Conservation (phyloP, 495 filamentous ascomycete species). For the Rusavskia elegans region DNA sequence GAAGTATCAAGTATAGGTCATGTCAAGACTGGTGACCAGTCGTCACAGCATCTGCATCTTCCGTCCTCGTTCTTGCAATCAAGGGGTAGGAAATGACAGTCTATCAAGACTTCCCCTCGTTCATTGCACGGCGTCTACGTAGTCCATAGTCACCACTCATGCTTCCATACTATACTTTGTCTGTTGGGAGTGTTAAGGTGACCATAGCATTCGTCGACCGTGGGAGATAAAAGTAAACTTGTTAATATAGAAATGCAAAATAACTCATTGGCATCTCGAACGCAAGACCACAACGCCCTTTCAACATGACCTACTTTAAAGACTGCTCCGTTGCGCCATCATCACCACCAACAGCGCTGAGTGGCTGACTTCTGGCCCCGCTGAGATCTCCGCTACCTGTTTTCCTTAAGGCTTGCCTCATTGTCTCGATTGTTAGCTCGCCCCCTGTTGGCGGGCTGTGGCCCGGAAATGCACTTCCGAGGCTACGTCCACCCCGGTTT, state of each 20-base stretch:
- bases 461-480: constrained; percentile 17
- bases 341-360: constrained; percentile 37
- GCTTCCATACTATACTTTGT: no score
- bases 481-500: constrained; percentile 17
- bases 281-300: background rate
- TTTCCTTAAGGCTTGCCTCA: constrained; percentile 70
- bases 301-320: constrained; percentile 9
- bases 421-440: constrained; percentile 75
- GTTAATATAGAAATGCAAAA: no score
- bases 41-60: no score
- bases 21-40: no score
- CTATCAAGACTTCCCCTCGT: no score
- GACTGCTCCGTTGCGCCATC: constrained; percentile 16
- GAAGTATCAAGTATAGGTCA: no score
- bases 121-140: no score
- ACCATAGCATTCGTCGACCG: background rate
- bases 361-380: constrained; percentile 40
- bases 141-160: no score
- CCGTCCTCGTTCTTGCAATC: no score
- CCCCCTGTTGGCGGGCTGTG: constrained; percentile 37
- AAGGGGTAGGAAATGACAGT: no score
- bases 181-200: no score
- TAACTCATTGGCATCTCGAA: background rate
- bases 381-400: constrained; percentile 70
- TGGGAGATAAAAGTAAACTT: background rate